Evolutionary conservation across 2,329 filamentous ascomycete species (phyloP), one percentile per base, ranked within the genome.

Genomic region (Fusarium sp.): DNA sequence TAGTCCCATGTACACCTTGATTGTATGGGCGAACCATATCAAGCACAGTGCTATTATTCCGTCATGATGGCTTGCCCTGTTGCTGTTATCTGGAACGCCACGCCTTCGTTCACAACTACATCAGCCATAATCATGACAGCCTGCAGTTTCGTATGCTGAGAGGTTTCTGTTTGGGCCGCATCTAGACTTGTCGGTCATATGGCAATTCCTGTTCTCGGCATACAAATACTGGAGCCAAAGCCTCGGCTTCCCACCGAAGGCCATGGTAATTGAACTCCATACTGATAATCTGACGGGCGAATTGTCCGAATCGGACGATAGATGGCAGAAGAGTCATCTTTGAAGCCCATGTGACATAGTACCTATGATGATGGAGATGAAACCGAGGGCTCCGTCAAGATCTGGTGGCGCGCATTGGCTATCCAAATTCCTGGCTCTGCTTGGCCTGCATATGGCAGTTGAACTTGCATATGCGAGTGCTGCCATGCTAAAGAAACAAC

Each of bases 231-330:
- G 62, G 48, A 43, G 46, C 30, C 51, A 41, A 55, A 54, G 47
- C 55, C 67, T 71, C 68, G 68, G 68, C 52, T 60, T 67, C 38
- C 60, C 18, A 10, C 68, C 64, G 68, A 71, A 65, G 22, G 24
- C 8, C 32, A 25, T 43, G 22, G 41, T 25, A 48, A 22, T 43
- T 46, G 34, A 43, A 34, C 41, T 43, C 30, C 38, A 29, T 29
- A 63, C 30, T 25, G 38, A 58, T 10, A n/a, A 38, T n/a, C 57
- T 34, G 40, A 41, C 52, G 60, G 48, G 24, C 13, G 20, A 45
- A 12, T 30, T 41, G 49, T 61, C 68, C 67, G 67, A 55, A 55
- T 46, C 55, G 62, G 47, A 66, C 20, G 38, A 49, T 18, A 29
- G 24, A 40, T 8, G 4, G 30, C 12, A 15, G 10, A 45, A 48